Base-by-base conservation (phyloP, 345 rosid species). In the Melaleuca alternifolia region DNA sequence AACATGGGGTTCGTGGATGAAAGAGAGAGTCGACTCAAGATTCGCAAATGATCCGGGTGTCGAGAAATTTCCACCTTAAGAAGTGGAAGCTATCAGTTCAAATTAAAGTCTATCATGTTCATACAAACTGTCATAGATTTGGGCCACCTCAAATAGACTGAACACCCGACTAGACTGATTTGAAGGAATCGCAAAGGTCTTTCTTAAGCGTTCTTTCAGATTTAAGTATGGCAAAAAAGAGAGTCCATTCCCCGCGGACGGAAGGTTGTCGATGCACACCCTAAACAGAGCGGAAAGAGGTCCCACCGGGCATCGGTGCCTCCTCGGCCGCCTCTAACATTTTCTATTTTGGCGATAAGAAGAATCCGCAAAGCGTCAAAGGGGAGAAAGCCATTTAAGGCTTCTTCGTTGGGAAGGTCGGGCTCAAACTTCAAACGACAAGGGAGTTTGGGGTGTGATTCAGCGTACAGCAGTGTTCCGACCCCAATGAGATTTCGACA, bases 1-100 rank as follows among this genome's bases (percentile, higher is more conserved):
- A 30, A 30, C 1, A 2, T 62, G 0, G 44, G 5, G 21, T 62
- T 30, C 37, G 1, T 0, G 3, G 1, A 62, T 15, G 30, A 62
- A 15, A 11, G 10, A 0, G 9, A 62, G 44, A 62, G 0, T 15
- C 76, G 14, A 30, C 2, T 30, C 11, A 0, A 1, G 75, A 2
- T 15, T 61, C 37, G 28, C 16, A 3, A 11, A 56, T 56, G 37
- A 61, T 59, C 10, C 2, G 5, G 44, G 16, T 30, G 20, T 62
- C 21, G 15, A 62, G 11, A 30, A 30, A 62, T 30, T 62, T 30
- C 3, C 11, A 30, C 15, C 21, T 15, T 16, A 62, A 30, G 76
- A 30, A 33, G 5, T 2, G 6, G 21, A 62, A 30, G 76, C 7
- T 30, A 62, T 30, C 15, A 15, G 11, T 3, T 62, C 44, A 62